These are phyloP conservation scores for Obelidium mucronatum DNA, from an alignment of 192 early-diverging fungal species.

Conservation along the genomic window DNA sequence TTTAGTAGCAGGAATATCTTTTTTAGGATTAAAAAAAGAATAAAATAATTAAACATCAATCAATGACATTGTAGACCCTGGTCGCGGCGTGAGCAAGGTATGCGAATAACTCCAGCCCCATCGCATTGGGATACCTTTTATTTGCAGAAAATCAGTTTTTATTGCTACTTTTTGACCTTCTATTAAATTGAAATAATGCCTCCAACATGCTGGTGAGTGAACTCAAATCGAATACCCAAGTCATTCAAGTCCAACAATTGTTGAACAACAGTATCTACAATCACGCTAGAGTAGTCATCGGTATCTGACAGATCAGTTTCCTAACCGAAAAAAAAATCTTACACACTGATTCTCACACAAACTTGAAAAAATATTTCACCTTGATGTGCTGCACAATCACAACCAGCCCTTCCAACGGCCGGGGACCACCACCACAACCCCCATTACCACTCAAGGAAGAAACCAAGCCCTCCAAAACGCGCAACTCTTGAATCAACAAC, in stretches of 20 bases:
- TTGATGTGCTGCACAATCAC: conserved; percentile 29
- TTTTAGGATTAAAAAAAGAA: too few relatives aligned
- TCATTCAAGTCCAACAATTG: neutral
- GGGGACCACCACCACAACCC: neutral
- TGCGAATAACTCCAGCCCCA: too few relatives aligned
- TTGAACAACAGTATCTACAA: neutral
- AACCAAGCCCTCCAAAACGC: neutral
- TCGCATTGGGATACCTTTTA: too few relatives aligned
- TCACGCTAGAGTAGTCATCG: neutral
- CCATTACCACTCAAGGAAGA: neutral
- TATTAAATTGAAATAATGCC: neutral
- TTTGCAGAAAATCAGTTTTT: too few relatives aligned
- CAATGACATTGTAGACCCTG: too few relatives aligned
- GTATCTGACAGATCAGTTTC: neutral
- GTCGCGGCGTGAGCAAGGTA: too few relatives aligned
- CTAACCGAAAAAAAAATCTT: too few relatives aligned
- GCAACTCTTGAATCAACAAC: conserved; percentile 20
- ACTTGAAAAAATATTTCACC: conserved; percentile 7
- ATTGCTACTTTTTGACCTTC: too few relatives aligned
- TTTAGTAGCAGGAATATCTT: too few relatives aligned
- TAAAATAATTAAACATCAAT: too few relatives aligned
- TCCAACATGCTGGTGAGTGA: neutral
- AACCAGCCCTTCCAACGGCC: conserved; percentile 4
- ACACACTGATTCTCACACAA: too few relatives aligned
- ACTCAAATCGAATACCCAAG: neutral